A percentile compares a stretch with the other conserved stretches of the same genome.
These are phyloP conservation scores for Galeopsis tetrahit DNA, from an alignment of 257 asterid species.

Conservation along the genomic window DNA sequence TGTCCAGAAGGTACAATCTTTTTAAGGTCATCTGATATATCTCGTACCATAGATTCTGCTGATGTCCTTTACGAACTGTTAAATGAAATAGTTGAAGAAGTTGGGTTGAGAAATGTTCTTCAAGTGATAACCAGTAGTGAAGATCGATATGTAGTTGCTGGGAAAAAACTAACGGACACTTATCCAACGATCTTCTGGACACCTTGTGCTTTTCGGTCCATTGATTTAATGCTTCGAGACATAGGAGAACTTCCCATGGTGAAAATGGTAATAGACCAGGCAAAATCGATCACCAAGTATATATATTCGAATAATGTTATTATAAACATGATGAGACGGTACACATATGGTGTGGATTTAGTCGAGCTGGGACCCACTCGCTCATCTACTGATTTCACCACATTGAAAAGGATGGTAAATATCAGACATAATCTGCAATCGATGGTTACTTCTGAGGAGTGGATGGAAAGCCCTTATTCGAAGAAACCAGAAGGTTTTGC, in stretches of 20 bases:
- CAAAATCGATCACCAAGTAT: constrained; percentile 75
- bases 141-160: constrained; percentile 72
- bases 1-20: constrained; percentile 73
- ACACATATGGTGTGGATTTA: constrained; percentile 83
- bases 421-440: constrained; percentile 74
- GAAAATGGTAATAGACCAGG: constrained; percentile 64
- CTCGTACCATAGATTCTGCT: constrained; percentile 54
- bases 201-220: constrained; percentile 82
- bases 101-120: constrained; percentile 73
- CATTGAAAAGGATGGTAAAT: constrained; percentile 72
- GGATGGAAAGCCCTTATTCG: constrained; percentile 79
- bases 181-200: constrained; percentile 84
- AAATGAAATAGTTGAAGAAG: constrained; percentile 81
- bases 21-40: constrained; percentile 73
- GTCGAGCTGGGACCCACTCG: constrained; percentile 70
- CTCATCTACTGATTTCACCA: constrained; percentile 67
- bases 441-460: constrained; percentile 89
- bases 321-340: constrained; percentile 79
- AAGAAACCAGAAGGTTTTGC: constrained; percentile 68
- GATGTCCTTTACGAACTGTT: constrained; percentile 68
- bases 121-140: constrained; percentile 80
- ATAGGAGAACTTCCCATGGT: constrained; percentile 63
- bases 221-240: constrained; percentile 84
- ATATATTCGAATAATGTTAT: constrained; percentile 58
- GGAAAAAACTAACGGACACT: constrained; percentile 66